Evolutionary conservation across 1,284 basidiomycete genomes (phyloP).

Genomic region (Rhodotorula sp.): DNA sequence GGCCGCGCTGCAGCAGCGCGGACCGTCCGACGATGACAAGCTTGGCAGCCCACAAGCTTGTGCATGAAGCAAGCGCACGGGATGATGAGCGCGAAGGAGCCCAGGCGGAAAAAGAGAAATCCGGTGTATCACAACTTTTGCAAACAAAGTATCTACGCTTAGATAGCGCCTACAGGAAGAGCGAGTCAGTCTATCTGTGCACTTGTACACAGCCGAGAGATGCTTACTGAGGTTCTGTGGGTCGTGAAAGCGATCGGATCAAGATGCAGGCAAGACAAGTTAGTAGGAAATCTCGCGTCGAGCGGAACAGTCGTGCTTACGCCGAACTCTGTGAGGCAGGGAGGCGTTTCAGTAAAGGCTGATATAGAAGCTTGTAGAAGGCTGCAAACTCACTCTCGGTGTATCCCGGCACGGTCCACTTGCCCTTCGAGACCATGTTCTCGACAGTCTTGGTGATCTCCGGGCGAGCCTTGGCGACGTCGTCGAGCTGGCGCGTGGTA

Average conservation of each 20-base stretch:
- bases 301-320: background rate
- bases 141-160: conserved; percentile 1
- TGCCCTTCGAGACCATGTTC: conserved; percentile 98
- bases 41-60: too few species aligned
- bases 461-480: conserved; percentile 89
- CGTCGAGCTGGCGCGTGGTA: conserved; percentile 68
- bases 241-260: background rate
- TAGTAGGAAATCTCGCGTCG: background rate
- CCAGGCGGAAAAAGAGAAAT: background rate
- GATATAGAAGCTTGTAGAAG: background rate
- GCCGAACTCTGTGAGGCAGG: conserved; percentile 18
- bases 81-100: background rate
- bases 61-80: too few species aligned
- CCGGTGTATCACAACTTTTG: background rate
- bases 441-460: conserved; percentile 89
- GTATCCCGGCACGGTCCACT: conserved; percentile 91
- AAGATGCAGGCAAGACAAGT: too few species aligned
- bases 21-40: too few species aligned
- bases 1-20: too few species aligned
- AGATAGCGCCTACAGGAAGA: conserved; percentile 7
- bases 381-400: conserved; percentile 48
- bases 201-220: too few species aligned
- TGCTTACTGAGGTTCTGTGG: conserved; percentile 15
- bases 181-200: background rate
- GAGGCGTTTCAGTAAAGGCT: too few species aligned